Base-by-base conservation (phyloP, 176 grass and related monocot species). In the Elymus sibiricus region DNA sequence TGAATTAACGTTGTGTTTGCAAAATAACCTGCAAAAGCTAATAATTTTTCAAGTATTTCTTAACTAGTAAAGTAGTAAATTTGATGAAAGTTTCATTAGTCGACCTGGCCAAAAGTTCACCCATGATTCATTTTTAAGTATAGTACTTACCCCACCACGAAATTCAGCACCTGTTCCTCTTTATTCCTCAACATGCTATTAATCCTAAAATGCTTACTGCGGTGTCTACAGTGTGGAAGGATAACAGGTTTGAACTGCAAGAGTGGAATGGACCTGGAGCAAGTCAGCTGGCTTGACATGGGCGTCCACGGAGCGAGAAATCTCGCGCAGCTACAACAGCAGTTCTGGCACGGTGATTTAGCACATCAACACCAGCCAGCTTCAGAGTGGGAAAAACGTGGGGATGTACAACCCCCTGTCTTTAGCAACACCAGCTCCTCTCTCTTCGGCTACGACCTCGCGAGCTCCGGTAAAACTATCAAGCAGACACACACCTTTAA, bases 291-390 rank as follows among this genome's bases (percentile, higher is more conserved):
- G 92, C 77, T 83, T 65, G 86, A 89, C 29, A 86, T 85, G 76
- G 84, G 83, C 8, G 61, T 89, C 11, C 76, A 94, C 65, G 92
- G 80, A 79, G 71, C 75, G 70, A 91, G 86, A 81, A 84, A 91
- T 49, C 84, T 91, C 14, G 78, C 75, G 83, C 91, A 90, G 73
- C 82, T 85, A 58, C 92, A 94, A 68, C 92, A 94, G 63, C 92
- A 94, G 71, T 75, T 94, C 76, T 94, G 92, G 89, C 86, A 94
- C 80, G 86, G 89, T 67, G 89, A 91, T 87, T 87, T 91, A 76
- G 80, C 72, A 17, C 86, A 94, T 61, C 56, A 74, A 6, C 88
- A 86, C 10, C 88, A 83, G 58, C 11, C 29, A 34, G 28, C 29
- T 2, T 71, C 82, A 4, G 67, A 78, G 44, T 95, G 93, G 92